Percentiles rank a stretch among this genome's conserved stretches.
Conservation (phyloP, 331 rosid genomes). For the Telfairia occidentalis region DNA sequence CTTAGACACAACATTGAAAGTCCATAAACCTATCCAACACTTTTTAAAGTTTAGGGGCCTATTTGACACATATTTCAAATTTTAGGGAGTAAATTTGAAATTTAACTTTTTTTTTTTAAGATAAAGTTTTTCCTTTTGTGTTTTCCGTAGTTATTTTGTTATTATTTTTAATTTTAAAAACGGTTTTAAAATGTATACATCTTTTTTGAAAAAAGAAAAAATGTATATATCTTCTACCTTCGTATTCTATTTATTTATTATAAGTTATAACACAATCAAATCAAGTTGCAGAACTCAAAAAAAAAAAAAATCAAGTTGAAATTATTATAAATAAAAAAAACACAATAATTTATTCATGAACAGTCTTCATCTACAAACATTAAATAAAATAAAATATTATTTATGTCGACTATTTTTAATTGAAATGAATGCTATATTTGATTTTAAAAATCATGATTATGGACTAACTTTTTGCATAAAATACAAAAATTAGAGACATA, state of each 20-base stretch:
- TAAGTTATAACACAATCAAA: not conserved
- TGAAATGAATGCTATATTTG: not conserved
- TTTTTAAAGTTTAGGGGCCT: too few species aligned
- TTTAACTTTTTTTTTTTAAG: too few species aligned
- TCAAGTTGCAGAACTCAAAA: too few species aligned
- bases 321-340: not conserved
- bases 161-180: too few species aligned
- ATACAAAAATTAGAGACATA: slow-evolving; percentile 5
- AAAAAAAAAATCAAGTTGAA: not conserved
- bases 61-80: too few species aligned
- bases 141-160: too few species aligned
- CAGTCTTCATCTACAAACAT: not conserved
- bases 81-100: too few species aligned
- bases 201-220: not conserved
- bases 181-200: too few species aligned
- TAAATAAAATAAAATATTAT: not conserved
- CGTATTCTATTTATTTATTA: not conserved
- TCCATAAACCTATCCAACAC: too few species aligned
- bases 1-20: too few species aligned
- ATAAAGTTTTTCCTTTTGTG: too few species aligned
- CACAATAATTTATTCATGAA: not conserved
- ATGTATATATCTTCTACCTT: too few species aligned
- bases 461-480: not conserved
- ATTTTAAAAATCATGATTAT: not conserved
- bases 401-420: not conserved